These are phyloP conservation scores for Gossypium arboreum DNA, from an alignment of 345 rosid species.

Conservation along the genomic window DNA sequence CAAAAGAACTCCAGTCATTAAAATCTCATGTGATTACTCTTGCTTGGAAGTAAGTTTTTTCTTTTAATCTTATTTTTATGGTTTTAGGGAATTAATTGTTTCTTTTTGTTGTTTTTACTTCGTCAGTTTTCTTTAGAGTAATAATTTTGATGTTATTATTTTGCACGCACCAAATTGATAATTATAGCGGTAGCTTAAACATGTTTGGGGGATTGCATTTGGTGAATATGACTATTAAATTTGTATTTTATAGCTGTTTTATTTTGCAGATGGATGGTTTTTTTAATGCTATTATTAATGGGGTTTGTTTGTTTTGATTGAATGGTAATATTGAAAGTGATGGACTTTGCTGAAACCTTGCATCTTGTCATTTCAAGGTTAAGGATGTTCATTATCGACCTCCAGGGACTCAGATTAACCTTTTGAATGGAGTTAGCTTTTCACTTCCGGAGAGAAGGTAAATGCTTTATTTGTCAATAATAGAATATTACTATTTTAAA, in stretches of 20 bases:
- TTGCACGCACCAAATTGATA: not conserved
- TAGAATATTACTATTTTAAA: not conserved
- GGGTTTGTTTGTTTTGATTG: slow-evolving; percentile 2
- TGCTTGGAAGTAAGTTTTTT: slow-evolving; percentile 59
- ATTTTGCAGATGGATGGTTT: not conserved
- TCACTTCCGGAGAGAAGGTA: slow-evolving; percentile 78
- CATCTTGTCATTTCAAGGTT: slow-evolving; percentile 35
- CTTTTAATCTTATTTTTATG: slow-evolving; percentile 1
- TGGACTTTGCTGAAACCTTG: slow-evolving; percentile 18
- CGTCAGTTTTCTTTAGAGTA: not conserved
- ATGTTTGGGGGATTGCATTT: not conserved
- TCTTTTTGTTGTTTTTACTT: not conserved
- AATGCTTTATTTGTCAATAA: not conserved
- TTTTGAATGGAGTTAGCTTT: slow-evolving; percentile 65
- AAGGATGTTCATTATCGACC: slow-evolving; percentile 69
- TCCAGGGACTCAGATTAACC: slow-evolving; percentile 72
- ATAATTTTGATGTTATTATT: too few relatives aligned
- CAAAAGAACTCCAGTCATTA: slow-evolving; percentile 19
- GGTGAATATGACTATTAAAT: not conserved
- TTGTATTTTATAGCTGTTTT: slow-evolving; percentile 8
- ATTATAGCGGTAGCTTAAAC: not conserved
- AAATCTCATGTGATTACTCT: slow-evolving; percentile 49
- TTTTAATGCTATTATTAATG: not conserved
- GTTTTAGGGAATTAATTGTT: not conserved
- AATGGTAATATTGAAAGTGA: slow-evolving; percentile 2